Conservation (phyloP, 2,329 filamentous ascomycete genomes). For the Pleomassaria siparia region DNA sequence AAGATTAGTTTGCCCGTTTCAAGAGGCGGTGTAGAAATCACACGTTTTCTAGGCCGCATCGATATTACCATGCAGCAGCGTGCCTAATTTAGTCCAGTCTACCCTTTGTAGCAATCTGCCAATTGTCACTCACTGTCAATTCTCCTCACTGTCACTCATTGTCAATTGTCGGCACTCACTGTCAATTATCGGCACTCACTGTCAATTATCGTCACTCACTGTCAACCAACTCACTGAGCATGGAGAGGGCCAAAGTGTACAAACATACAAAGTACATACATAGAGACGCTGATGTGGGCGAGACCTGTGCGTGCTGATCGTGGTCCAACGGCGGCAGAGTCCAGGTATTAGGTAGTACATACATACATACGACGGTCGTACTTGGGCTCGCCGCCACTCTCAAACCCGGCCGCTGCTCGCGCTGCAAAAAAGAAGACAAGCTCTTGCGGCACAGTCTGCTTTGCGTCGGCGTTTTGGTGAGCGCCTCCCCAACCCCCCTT, state of each 20-base stretch:
- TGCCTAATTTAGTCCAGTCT: slow-evolving; percentile 2
- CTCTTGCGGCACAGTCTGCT: slow-evolving; percentile 7
- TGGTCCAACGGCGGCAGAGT: neutral
- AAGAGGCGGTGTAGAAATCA: slow-evolving; percentile 27
- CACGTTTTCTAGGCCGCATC: slow-evolving; percentile 14
- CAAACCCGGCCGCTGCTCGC: slow-evolving; percentile 1
- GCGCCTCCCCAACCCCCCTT: too few species aligned
- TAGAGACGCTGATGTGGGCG: neutral
- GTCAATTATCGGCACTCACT: too few species aligned
- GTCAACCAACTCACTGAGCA: too few species aligned
- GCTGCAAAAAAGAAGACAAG: slow-evolving; percentile 1
- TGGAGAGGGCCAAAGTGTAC: too few species aligned
- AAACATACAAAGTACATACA: too few species aligned
- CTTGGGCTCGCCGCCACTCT: slow-evolving; percentile 4
- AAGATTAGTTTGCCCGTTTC: slow-evolving; percentile 19
- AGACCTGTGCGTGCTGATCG: neutral
- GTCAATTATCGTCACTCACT: too few species aligned
- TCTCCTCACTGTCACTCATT: too few species aligned
- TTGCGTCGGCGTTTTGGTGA: slow-evolving; percentile 12
- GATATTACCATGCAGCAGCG: slow-evolving; percentile 15
- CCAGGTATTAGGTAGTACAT: too few species aligned
- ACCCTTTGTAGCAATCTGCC: slow-evolving; percentile 8
- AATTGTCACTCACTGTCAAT: neutral
- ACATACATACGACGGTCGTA: slow-evolving; percentile 3
- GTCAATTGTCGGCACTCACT: too few species aligned